phyloP scores from a whole-genome alignment of 2,329 filamentous ascomycete species.

The Xylaria multiplex region DNA sequence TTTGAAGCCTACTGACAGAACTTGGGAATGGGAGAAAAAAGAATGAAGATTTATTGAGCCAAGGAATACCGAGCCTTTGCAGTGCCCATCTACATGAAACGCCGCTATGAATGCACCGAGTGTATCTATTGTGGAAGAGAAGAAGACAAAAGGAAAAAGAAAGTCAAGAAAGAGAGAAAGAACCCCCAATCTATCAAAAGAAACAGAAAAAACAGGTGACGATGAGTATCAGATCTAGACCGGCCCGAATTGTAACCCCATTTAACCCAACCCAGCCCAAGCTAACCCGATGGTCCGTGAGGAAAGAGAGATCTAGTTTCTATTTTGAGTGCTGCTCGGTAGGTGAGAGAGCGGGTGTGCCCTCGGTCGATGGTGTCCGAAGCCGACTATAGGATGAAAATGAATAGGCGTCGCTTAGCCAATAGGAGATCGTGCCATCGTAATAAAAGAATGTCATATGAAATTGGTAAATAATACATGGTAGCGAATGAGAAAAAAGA shows the following conservation, averaged over 20 bases:
- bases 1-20: not conserved
- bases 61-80: slow-evolving; percentile 5
- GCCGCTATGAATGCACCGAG: slow-evolving; percentile 20
- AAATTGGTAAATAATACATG: not conserved
- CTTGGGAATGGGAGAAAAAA: not conserved
- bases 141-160: not conserved
- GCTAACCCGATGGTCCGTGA: slow-evolving; percentile 15
- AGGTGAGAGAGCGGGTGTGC: not conserved
- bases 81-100: slow-evolving; percentile 25
- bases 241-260: not conserved
- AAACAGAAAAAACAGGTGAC: not conserved
- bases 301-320: slow-evolving; percentile 21
- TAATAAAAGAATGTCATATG: not conserved
- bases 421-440: slow-evolving; percentile 10
- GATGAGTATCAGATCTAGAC: slow-evolving; percentile 4
- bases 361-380: not conserved
- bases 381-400: not conserved
- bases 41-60: slow-evolving; percentile 18
- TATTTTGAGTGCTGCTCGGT: slow-evolving; percentile 16
- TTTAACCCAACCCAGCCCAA: not conserved
- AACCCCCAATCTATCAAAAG: not conserved
- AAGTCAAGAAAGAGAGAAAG: not conserved
- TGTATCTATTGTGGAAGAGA: slow-evolving; percentile 1
- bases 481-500: slow-evolving; percentile 15
- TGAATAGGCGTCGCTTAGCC: slow-evolving; percentile 4